Evolutionary conservation across 179 eudicot genomes (phyloP).

Genomic region (Sideroxylon spinosum): DNA sequence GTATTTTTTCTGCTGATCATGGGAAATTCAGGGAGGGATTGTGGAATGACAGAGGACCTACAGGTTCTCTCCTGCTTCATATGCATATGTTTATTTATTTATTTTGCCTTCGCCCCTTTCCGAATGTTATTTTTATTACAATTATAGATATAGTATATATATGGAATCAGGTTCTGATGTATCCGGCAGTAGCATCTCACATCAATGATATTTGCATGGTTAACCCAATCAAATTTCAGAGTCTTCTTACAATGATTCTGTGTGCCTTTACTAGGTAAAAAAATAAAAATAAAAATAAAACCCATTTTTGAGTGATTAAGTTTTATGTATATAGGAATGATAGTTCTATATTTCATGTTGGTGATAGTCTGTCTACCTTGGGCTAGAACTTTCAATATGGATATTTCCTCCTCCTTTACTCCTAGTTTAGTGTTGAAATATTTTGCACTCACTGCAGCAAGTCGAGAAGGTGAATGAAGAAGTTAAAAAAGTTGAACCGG

Average conservation of each 20-base stretch:
- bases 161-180: too few species aligned
- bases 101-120: too few species aligned
- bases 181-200: not conserved
- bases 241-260: not conserved
- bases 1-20: not conserved
- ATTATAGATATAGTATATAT: too few species aligned
- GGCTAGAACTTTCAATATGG: not conserved
- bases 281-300: not conserved
- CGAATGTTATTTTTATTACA: too few species aligned
- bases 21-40: not conserved
- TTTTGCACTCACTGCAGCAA: conserved; percentile 19
- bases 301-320: not conserved
- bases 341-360: not conserved
- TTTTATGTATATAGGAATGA: not conserved
- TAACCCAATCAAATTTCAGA: not conserved
- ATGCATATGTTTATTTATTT: not conserved
- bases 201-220: too few species aligned
- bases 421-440: not conserved
- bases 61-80: not conserved
- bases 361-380: not conserved
- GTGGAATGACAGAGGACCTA: not conserved
- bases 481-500: conserved; percentile 22
- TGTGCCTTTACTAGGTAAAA: too few species aligned
- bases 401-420: not conserved
- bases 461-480: conserved; percentile 18